Evolutionary conservation across 768 basidiomycete genomes (phyloP).

Genomic region (Auriscalpium vulgare): DNA sequence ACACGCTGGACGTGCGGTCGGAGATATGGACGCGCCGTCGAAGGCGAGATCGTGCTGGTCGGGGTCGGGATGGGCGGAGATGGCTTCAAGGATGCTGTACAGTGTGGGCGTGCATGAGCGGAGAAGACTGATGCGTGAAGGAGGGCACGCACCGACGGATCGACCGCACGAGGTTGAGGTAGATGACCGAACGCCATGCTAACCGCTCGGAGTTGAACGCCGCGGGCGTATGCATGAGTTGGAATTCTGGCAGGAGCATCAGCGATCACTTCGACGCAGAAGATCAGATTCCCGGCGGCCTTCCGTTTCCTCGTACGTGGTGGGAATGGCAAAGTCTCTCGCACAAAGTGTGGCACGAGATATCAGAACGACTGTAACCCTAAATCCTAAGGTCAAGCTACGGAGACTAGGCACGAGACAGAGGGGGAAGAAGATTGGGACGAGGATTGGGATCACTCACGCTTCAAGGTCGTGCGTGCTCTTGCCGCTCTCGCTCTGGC

Average conservation of each 20-base stretch:
- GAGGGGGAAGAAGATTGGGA: too few species aligned
- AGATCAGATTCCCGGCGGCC: neutral
- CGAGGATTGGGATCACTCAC: constrained; percentile 39
- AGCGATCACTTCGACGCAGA: too few species aligned
- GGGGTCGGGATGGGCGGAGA: constrained; percentile 55
- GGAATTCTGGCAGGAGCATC: constrained; percentile 52
- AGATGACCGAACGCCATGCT: constrained; percentile 84
- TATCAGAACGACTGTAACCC: too few species aligned
- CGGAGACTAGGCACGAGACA: too few species aligned
- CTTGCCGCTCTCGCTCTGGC: constrained; percentile 87
- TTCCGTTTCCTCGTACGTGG: neutral
- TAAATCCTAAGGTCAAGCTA: too few species aligned
- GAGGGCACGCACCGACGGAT: constrained; percentile 49
- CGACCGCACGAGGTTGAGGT: constrained; percentile 81
- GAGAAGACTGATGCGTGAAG: constrained; percentile 1
- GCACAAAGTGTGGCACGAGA: too few species aligned
- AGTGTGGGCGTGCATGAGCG: constrained; percentile 1
- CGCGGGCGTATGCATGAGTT: constrained; percentile 69
- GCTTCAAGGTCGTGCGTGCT: constrained; percentile 83
- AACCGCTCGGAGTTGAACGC: constrained; percentile 75
- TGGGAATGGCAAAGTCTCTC: too few species aligned
- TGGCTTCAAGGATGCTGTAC: constrained; percentile 63
- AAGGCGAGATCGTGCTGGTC: constrained; percentile 37
- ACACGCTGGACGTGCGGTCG: constrained; percentile 21
- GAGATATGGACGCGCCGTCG: constrained; percentile 50